Conservation (phyloP, 371 early-diverging fungal genomes). For the Blastocladiella emersonii region DNA sequence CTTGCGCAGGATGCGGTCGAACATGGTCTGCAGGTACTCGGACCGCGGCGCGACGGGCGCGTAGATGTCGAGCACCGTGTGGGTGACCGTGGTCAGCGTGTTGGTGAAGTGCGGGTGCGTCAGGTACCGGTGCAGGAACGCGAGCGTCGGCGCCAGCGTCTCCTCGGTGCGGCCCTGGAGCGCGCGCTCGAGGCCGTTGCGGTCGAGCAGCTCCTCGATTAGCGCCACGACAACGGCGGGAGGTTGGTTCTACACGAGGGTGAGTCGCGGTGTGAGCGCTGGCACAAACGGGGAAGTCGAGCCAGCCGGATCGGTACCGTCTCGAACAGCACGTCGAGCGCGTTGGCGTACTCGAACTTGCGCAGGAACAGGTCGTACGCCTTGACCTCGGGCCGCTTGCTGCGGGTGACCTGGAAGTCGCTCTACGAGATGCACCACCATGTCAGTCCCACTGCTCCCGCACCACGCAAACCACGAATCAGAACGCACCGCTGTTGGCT, state of each 20-base stretch:
- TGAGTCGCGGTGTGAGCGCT: constrained; percentile 4
- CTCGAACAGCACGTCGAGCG: constrained; percentile 53
- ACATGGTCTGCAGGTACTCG: constrained; percentile 38
- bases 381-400: constrained; percentile 38
- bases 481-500: not conserved
- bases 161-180: constrained; percentile 77
- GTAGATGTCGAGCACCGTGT: constrained; percentile 65
- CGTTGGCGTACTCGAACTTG: constrained; percentile 70
- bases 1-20: constrained; percentile 31
- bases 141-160: constrained; percentile 60
- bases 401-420: constrained; percentile 57
- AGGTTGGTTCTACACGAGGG: constrained; percentile 29
- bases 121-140: constrained; percentile 62
- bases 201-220: constrained; percentile 75
- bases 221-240: constrained; percentile 47
- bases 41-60: constrained; percentile 60
- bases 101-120: constrained; percentile 57
- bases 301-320: constrained; percentile 4
- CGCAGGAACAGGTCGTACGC: constrained; percentile 66
- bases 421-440: constrained; percentile 17
- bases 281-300: not conserved
- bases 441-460: not conserved
- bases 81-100: constrained; percentile 61
- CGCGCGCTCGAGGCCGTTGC: constrained; percentile 53
- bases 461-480: not conserved